phyloP scores from a whole-genome alignment of 169 alveolate genomes.

The Plasmodium cynomolgi region DNA sequence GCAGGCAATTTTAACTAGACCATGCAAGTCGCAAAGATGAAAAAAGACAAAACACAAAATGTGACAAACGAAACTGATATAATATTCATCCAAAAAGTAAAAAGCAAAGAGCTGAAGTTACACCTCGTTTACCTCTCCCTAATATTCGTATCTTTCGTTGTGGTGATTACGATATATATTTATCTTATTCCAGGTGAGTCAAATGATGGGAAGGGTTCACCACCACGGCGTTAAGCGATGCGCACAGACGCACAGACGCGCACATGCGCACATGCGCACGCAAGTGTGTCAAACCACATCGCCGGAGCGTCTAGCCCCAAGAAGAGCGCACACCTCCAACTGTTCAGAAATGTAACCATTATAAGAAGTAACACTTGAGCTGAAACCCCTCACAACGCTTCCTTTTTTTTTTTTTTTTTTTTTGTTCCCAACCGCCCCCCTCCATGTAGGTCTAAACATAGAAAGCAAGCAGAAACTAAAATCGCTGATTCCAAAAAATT shows the following conservation, averaged over 20 bases:
- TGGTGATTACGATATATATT: conserved; percentile 21
- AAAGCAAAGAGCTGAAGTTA: conserved; percentile 29
- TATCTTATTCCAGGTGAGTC: conserved; percentile 51
- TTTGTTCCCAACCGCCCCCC: background rate
- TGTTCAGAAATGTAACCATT: background rate
- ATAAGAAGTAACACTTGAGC: background rate
- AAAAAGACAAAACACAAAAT: conserved; percentile 18
- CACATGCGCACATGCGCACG: background rate
- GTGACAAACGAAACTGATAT: conserved; percentile 5
- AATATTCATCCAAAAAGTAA: background rate
- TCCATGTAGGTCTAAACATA: conserved; percentile 16
- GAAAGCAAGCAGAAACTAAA: conserved; percentile 49
- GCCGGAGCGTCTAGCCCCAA: background rate
- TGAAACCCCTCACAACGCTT: background rate
- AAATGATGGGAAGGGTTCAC: background rate
- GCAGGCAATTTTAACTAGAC: conserved; percentile 1
- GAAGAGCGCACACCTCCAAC: background rate
- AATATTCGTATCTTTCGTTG: conserved; percentile 16
- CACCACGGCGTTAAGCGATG: background rate
- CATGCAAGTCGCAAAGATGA: conserved; percentile 32
- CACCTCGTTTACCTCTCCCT: conserved; percentile 44
- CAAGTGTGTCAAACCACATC: background rate
- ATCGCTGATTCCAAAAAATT: conserved; percentile 50
- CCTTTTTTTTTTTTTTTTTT: background rate
- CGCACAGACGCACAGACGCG: no score